Evolutionary conservation across 1,284 basidiomycete species (phyloP), one percentile per base, ranked within the genome.

Genomic region (Inonotus obliquus): DNA sequence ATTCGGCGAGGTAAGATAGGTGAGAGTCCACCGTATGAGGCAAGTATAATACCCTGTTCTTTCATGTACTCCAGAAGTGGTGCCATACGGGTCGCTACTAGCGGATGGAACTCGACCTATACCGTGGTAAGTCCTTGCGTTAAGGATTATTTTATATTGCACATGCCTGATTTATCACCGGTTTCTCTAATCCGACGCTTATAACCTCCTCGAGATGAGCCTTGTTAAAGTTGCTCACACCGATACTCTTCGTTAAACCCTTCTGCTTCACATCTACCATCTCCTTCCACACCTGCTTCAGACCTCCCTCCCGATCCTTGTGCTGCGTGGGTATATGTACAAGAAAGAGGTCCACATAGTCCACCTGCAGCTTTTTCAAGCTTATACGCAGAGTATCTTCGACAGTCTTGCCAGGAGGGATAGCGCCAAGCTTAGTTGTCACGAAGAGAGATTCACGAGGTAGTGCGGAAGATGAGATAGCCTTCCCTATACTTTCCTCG

Each of bases 81-180:
- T 65, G 79, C 73, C 35, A 82, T 72, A 5, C 80, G 77, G 66
- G 83, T 80, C 77, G 81, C 86, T 47, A 92, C 75, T 72, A 93
- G 91, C 4, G 92, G 91, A 70, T 95, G 91, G 62, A 86, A 83
- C 71, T 94, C 91, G 60, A 94, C n/a, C n/a, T n/a, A n/a, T n/a
- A n/a, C n/a, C 39, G 21, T 7, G n/a, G 29, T 3, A 5, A n/a
- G 14, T 59, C 7, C 7, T 21, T n/a, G n/a, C n/a, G n/a, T 11
- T 52, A 1, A 57, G 25, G 17, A 44, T 44, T 1, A n/a, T 44
- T n/a, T 17, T 21, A 27, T 29, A 4, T 9, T 48, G 17, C 2
- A 53, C 38, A 57, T 61, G 86, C 91, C 83, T 95, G 93, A 71
- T 95, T 94, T 13, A 91, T 84, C 2, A 84, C 83, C 0, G 92